A percentile compares a stretch with the other conserved stretches of the same genome.
phyloP scores from a whole-genome alignment of 306 rosid genomes.

The Pterocarpus macrocarpus region DNA sequence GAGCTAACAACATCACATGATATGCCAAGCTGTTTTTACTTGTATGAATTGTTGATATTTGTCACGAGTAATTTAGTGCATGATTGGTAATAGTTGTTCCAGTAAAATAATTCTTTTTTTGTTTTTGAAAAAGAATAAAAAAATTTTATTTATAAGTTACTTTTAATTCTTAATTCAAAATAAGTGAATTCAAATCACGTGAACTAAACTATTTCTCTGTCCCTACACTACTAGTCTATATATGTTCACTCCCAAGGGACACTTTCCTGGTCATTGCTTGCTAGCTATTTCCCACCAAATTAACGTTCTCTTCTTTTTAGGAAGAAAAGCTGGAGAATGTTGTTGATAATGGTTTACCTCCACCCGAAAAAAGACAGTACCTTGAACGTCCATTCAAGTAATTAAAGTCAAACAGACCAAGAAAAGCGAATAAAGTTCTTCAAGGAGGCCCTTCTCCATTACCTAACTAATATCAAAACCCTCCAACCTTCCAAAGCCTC shows the following conservation, averaged over 20 bases:
- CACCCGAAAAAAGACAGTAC: constrained; percentile 39
- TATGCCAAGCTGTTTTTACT: too few relatives aligned
- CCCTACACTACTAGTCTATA: not conserved
- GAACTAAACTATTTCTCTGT: not conserved
- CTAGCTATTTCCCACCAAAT: constrained; percentile 3
- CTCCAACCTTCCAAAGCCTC: not conserved
- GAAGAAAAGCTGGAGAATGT: constrained; percentile 43
- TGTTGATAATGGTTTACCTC: constrained; percentile 31
- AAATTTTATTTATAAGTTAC: too few relatives aligned
- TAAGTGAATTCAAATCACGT: not conserved
- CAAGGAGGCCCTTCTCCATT: not conserved
- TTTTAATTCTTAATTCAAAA: too few relatives aligned
- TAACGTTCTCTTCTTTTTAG: constrained; percentile 34
- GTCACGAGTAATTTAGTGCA: too few relatives aligned
- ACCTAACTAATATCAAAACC: constrained; percentile 2
- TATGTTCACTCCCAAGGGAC: not conserved
- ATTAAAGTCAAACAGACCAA: not conserved
- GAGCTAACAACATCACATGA: too few relatives aligned
- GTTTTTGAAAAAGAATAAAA: too few relatives aligned
- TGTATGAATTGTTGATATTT: too few relatives aligned
- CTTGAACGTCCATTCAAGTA: not conserved
- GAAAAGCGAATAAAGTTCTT: not conserved
- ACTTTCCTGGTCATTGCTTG: not conserved
- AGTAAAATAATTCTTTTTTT: too few relatives aligned
- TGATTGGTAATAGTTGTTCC: too few relatives aligned